Base-by-base conservation (phyloP, 2,329 filamentous ascomycete species). In the Macrophomina tecta region DNA sequence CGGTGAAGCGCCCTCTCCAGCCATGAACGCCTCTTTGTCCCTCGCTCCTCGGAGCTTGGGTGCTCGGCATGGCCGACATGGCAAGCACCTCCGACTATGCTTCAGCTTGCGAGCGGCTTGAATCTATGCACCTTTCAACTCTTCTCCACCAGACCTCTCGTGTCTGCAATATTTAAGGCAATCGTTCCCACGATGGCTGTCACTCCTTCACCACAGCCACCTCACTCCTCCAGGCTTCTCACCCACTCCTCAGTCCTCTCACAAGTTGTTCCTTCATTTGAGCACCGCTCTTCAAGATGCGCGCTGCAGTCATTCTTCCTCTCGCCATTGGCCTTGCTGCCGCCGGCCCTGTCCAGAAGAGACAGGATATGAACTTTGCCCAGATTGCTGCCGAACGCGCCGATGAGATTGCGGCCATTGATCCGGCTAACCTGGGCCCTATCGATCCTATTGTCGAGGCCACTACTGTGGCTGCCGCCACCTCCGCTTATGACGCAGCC, bases 291-390 rank as follows among this genome's bases (percentile, higher is more conserved):
- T 2, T n/a, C 30, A 56, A 38, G 5, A 58, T 65, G 52, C 63
- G 63, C 45, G 42, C 63, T 14, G 36, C 52, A 30, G 32, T 30
- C 7, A n/a, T 65, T 18, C 52, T 65, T 16, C 53, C 63, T 11
- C 30, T 65, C 4, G 63, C 63, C 42, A 49, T 65, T 65, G 63
- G 63, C 63, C 52, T 65, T 8, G 63, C 34, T 14, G 40, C 63
- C 18, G 52, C 63, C 30, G 46, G 63, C 63, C 63, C 63, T 65
- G 51, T 65, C 14, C 23, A 58, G 12, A 65, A 65, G 63, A 48
- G 52, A 18, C 63, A 65, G 45, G 32, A 30, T 7, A 58, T 65
- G 42, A 40, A 45, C 32, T 65, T 65, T 14, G 30, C 52, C 12
- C n/a, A 32, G 12, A 49, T 65, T 30, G 40, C 63, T 18, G 52